These are phyloP conservation scores for Dactylellina parvicollis DNA, from an alignment of 2,329 filamentous ascomycete species.

Conservation along the genomic window DNA sequence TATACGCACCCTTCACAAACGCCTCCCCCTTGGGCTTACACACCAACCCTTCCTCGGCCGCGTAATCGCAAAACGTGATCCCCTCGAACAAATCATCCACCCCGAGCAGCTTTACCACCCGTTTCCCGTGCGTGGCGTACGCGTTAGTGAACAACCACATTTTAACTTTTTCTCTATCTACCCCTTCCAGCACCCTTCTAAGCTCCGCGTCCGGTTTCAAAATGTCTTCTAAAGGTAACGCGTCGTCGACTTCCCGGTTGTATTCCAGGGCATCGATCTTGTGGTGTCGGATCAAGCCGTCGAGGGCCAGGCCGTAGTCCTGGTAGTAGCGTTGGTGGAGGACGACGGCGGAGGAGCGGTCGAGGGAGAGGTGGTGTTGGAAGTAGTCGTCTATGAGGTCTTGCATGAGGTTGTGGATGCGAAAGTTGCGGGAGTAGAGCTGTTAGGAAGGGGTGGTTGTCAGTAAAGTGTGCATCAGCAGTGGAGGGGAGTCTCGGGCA, in stretches of 20 bases:
- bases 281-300: conserved; percentile 91
- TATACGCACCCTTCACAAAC: conserved; percentile 72
- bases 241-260: conserved; percentile 93
- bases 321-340: conserved; percentile 93
- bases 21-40: conserved; percentile 88
- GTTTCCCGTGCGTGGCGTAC: conserved; percentile 84
- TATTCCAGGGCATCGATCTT: conserved; percentile 95
- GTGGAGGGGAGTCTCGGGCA: conserved; percentile 69
- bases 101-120: conserved; percentile 81
- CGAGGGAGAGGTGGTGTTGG: conserved; percentile 64
- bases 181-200: conserved; percentile 78
- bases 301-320: conserved; percentile 95
- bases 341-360: conserved; percentile 79
- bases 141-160: conserved; percentile 97
- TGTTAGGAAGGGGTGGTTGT: conserved; percentile 3
- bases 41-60: conserved; percentile 71
- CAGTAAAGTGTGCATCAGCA: neutral
- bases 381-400: conserved; percentile 73
- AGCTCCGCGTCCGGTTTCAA: conserved; percentile 81
- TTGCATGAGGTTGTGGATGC: conserved; percentile 89
- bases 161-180: conserved; percentile 82
- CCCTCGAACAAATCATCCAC: conserved; percentile 90
- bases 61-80: conserved; percentile 88
- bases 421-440: conserved; percentile 60
- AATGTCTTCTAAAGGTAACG: conserved; percentile 83